phyloP scores from a whole-genome alignment of 306 rosid species.

The Glycine tomentella region DNA sequence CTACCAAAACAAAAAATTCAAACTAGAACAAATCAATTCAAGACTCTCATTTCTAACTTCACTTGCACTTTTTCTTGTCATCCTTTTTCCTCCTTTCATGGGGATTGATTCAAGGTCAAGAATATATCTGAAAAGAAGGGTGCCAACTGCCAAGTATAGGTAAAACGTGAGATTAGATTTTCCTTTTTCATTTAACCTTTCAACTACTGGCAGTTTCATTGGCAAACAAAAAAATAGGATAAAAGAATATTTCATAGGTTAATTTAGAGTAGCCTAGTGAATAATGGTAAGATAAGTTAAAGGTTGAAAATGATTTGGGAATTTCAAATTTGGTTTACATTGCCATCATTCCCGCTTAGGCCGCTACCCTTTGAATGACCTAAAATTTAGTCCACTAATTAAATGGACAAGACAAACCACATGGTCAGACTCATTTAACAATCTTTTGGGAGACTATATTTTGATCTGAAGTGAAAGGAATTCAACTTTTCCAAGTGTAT shows the following conservation, averaged over 20 bases:
- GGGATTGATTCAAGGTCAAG: not conserved
- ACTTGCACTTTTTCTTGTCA: not conserved
- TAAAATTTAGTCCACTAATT: slow-evolving; percentile 7
- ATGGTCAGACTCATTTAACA: not conserved
- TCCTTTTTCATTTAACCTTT: not conserved
- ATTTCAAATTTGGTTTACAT: not conserved
- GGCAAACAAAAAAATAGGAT: not conserved
- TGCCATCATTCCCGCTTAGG: not conserved
- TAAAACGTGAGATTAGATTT: not conserved
- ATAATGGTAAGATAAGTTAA: not conserved
- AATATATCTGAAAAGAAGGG: no score
- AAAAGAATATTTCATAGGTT: not conserved
- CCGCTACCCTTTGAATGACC: not conserved
- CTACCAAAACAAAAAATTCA: not conserved
- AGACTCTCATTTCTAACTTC: not conserved
- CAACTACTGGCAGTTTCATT: not conserved
- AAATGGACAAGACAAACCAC: not conserved
- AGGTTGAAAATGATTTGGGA: slow-evolving; percentile 9
- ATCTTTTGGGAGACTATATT: not conserved
- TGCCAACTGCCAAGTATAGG: not conserved
- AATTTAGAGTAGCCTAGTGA: not conserved
- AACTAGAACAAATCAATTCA: not conserved
- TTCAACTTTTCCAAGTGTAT: no score
- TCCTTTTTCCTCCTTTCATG: not conserved
- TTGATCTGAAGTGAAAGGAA: no score